These are phyloP conservation scores for Jaltomata sinuosa DNA, from an alignment of 257 asterid species.

Conservation along the genomic window DNA sequence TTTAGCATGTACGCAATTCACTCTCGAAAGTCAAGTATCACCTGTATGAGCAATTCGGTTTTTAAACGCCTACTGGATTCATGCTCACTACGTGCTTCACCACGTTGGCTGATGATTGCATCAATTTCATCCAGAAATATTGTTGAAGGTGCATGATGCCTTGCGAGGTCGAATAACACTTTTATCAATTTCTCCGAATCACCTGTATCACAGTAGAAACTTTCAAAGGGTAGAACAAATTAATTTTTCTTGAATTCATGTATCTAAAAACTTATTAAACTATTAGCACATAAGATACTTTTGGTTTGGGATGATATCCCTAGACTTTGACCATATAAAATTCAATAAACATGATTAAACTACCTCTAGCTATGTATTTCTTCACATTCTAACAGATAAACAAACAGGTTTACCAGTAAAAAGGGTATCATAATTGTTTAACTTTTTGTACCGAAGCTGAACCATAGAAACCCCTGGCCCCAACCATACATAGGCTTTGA, in stretches of 20 bases:
- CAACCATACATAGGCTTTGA: neutral
- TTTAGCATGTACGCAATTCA: neutral
- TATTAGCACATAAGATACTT: neutral
- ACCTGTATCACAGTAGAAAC: conserved; percentile 39
- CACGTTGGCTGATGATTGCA: conserved; percentile 94
- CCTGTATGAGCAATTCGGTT: conserved; percentile 96
- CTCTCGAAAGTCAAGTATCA: conserved; percentile 13
- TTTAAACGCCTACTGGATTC: conserved; percentile 96
- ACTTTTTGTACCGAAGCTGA: neutral
- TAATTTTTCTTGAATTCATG: neutral
- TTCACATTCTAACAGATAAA: neutral
- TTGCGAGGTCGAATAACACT: conserved; percentile 92
- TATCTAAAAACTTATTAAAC: neutral
- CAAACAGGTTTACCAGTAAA: neutral
- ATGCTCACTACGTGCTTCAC: conserved; percentile 97
- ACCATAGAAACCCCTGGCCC: neutral
- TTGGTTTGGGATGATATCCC: neutral
- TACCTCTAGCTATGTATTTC: neutral
- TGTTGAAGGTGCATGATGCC: conserved; percentile 97
- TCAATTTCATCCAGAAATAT: conserved; percentile 96
- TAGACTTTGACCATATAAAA: neutral
- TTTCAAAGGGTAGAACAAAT: neutral
- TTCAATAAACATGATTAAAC: neutral
- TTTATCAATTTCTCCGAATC: conserved; percentile 93
- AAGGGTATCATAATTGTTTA: neutral